Conservation (phyloP, 2,329 filamentous ascomycete species). For the Cladophialophora immunda region DNA sequence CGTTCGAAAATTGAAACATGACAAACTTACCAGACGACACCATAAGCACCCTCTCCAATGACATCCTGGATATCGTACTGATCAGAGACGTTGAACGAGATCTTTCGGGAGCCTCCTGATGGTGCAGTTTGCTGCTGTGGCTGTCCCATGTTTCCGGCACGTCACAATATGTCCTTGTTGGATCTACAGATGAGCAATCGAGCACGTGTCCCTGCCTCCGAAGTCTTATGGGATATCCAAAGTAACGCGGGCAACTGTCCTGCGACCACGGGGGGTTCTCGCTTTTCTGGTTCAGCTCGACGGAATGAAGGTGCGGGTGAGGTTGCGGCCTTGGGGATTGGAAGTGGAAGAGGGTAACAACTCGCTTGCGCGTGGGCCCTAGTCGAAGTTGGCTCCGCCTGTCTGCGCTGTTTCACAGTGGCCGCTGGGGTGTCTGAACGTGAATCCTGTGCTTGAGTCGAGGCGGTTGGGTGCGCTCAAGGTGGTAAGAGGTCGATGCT, state of each 20-base stretch:
- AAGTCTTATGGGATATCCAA: slow-evolving; percentile 8
- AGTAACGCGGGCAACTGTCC: background rate
- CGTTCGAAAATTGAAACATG: slow-evolving; percentile 20
- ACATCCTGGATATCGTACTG: slow-evolving; percentile 99
- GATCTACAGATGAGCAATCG: background rate
- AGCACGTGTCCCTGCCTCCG: background rate
- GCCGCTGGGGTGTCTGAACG: background rate
- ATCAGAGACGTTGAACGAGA: slow-evolving; percentile 99
- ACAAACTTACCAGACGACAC: slow-evolving; percentile 89
- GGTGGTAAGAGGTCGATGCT: background rate
- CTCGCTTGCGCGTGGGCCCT: background rate
- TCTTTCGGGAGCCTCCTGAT: slow-evolving; percentile 78
- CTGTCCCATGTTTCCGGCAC: slow-evolving; percentile 50
- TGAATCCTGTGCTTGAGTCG: background rate
- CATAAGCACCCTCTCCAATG: slow-evolving; percentile 96
- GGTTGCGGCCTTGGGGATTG: background rate
- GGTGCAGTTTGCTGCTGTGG: slow-evolving; percentile 56
- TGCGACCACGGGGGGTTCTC: background rate
- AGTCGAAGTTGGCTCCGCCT: background rate
- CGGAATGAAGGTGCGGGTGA: background rate
- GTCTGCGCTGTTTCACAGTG: slow-evolving; percentile 14
- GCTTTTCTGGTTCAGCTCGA: background rate
- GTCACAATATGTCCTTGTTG: background rate
- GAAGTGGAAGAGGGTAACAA: background rate
- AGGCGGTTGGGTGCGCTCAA: background rate